Evolutionary conservation across 805 yeast species (phyloP).

Genomic region (Tetrapisispora fleetii): DNA sequence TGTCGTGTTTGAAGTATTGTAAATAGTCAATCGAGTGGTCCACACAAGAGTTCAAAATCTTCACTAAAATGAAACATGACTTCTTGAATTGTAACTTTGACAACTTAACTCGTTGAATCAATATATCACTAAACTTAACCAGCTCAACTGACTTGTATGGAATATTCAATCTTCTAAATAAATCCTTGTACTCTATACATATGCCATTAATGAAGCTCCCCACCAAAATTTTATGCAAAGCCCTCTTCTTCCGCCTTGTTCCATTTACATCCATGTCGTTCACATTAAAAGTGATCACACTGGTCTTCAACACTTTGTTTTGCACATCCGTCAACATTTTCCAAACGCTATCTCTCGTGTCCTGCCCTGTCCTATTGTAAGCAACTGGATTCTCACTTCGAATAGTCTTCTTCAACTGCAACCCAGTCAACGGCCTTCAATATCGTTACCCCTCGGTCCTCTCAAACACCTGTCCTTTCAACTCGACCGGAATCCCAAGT

Average conservation of each 20-base stretch:
- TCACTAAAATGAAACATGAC: slow-evolving; percentile 17
- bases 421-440: no score
- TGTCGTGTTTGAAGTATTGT: slow-evolving; percentile 11
- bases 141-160: neutral
- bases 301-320: neutral
- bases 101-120: slow-evolving; percentile 13
- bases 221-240: slow-evolving; percentile 13
- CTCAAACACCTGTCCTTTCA: no score
- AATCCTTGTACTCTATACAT: slow-evolving; percentile 6
- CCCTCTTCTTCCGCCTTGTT: neutral
- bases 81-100: slow-evolving; percentile 17
- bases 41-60: slow-evolving; percentile 16
- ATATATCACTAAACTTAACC: slow-evolving; percentile 8
- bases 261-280: neutral
- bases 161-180: slow-evolving; percentile 2
- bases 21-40: slow-evolving; percentile 13
- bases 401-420: no score
- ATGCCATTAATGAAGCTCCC: slow-evolving; percentile 10
- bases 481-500: no score
- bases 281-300: neutral
- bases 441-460: no score
- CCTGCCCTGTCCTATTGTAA: no score
- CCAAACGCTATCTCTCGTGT: no score
- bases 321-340: slow-evolving; percentile 1
- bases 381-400: no score